These are phyloP conservation scores for Aegle marmelos DNA, from an alignment of 345 rosid genomes.

Conservation along the genomic window DNA sequence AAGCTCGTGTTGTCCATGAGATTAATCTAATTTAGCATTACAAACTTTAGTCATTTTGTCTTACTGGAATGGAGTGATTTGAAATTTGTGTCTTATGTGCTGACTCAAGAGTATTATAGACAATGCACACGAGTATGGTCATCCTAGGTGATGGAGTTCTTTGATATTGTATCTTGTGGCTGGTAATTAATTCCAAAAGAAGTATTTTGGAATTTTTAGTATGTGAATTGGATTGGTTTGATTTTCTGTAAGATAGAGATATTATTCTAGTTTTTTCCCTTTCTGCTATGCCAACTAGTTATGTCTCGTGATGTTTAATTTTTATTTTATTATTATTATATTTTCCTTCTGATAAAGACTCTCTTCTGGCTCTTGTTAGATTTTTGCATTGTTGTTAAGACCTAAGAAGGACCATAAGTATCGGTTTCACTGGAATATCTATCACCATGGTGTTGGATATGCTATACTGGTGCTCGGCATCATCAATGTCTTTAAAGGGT, in stretches of 20 bases:
- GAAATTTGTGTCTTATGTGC: not conserved
- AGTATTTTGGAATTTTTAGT: not conserved
- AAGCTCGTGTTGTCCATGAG: not conserved
- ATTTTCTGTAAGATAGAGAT: not conserved
- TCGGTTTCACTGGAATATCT: constrained; percentile 72
- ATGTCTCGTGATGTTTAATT: not conserved
- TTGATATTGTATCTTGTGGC: not conserved
- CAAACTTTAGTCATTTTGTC: not conserved
- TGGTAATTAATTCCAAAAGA: not conserved
- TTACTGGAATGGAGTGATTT: not conserved
- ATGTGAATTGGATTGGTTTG: not conserved
- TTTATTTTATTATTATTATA: not conserved
- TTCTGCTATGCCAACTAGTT: not conserved
- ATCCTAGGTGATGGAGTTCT: not conserved
- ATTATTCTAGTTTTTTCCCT: not conserved
- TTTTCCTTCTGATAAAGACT: not conserved
- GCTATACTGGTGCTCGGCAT: constrained; percentile 55
- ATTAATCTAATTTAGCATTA: not conserved
- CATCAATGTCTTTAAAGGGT: constrained; percentile 72
- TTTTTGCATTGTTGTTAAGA: constrained; percentile 70
- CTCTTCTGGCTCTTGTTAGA: constrained; percentile 29
- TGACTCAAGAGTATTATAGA: not conserved
- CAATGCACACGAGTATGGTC: not conserved
- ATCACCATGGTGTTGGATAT: constrained; percentile 75
- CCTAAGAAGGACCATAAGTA: constrained; percentile 87